Percentiles rank a stretch among this genome's conserved stretches.
phyloP scores from a whole-genome alignment of 352 stramenopile genomes.

The Bremia lactucae region DNA sequence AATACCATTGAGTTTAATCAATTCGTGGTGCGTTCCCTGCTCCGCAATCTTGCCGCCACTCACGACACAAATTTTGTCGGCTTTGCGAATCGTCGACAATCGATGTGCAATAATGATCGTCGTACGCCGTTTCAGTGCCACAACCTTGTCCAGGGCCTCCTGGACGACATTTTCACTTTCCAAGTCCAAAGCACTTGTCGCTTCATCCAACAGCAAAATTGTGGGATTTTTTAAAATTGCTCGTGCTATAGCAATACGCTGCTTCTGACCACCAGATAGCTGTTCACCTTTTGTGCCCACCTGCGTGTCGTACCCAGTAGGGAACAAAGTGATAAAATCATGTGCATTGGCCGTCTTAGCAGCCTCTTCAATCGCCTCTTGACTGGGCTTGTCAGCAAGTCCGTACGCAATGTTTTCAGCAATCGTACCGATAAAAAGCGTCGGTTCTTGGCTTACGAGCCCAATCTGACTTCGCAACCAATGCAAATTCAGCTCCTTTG shows the following conservation, averaged over 20 bases:
- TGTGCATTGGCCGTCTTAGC: not conserved
- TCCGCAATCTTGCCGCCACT: slow-evolving; percentile 87
- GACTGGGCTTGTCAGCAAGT: not conserved
- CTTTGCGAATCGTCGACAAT: not conserved
- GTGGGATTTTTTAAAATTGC: not conserved
- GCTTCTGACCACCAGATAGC: slow-evolving; percentile 1
- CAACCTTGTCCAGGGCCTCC: not conserved
- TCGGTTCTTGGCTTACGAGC: not conserved
- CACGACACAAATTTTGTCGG: not conserved
- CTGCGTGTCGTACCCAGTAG: not conserved
- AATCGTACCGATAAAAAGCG: not conserved
- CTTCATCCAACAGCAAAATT: slow-evolving; percentile 1
- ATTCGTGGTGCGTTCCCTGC: slow-evolving; percentile 85
- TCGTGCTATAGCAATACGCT: slow-evolving; percentile 1
- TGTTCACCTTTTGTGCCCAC: not conserved
- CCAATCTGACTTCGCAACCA: slow-evolving; percentile 1
- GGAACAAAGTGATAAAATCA: not conserved
- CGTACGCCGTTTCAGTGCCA: not conserved
- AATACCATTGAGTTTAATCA: slow-evolving; percentile 27
- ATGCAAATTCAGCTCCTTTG: not conserved
- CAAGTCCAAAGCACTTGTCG: not conserved
- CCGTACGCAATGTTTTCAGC: not conserved
- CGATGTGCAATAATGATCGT: slow-evolving; percentile 2
- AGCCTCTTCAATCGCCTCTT: not conserved
- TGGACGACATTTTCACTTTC: slow-evolving; percentile 1